Base-by-base conservation (phyloP, 345 rosid genomes). In the Ceriops decandra region DNA sequence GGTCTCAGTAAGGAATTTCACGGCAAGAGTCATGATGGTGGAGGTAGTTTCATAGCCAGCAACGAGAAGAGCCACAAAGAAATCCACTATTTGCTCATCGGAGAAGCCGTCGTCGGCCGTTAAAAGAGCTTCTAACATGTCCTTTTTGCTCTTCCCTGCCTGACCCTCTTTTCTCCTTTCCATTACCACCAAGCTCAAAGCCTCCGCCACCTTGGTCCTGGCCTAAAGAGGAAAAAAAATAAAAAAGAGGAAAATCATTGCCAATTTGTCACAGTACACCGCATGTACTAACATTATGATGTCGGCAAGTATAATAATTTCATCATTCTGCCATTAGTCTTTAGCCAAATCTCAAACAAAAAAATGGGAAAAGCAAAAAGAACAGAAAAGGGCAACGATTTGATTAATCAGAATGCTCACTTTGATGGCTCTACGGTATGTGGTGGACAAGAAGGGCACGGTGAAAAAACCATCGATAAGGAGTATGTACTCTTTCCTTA, bases 11-110 rank as follows among this genome's bases (percentile, higher is more conserved):
- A 92, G 86, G 81, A 90, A 90, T 76, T 91, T 95, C 11, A 90
- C 92, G 65, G 98, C 99, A 3, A 95, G 97, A 63, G 99, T 95
- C 98, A 95, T 95, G 31, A 82, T 87, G 2, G 98, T 90, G 0
- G 99, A 89, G 5, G 98, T 92, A 26, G 99, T 95, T 77, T 95
- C 99, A 67, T 95, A 92, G 66, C 97, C 99, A 10, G 98, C 98
- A n/a, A 95, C 98, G 0, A 95, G 85, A 56, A 95, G 42, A 42
- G 97, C 96, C 61, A 95, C 78, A 81, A 95, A 24, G 79, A 95
- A 95, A 74, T 95, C 99, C 11, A 89, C 98, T 1, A 95, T 90
- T 72, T 87, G 80, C 74, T 88, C 95, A 38, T 92, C 97, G 69
- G 98, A 88, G 62, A 92, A 88, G 5, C 82, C 77, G 33, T 84